A percentile compares a stretch with the other conserved stretches of the same genome.
These are phyloP conservation scores for Cadophora sp. DNA, from an alignment of 2,329 filamentous ascomycete species.

Conservation along the genomic window DNA sequence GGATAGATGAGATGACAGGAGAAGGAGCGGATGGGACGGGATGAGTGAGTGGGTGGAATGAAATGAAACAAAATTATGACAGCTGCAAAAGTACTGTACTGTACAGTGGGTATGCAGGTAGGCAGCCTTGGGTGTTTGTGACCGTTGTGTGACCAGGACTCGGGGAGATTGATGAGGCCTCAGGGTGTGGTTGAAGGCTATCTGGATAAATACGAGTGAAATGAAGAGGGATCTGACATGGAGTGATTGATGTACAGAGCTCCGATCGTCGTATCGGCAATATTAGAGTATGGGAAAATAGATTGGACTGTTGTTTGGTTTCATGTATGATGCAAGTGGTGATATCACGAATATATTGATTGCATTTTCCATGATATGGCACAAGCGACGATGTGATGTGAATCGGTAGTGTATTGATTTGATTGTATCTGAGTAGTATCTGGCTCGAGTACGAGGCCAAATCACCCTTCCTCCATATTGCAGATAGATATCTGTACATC, in stretches of 20 bases:
- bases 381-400: constrained; percentile 5
- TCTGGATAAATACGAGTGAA: constrained; percentile 4
- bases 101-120: not conserved
- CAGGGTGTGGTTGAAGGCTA: not conserved
- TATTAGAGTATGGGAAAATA: not conserved
- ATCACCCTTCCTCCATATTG: not conserved
- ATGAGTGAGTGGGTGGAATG: too few species aligned
- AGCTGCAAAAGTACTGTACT: too few species aligned
- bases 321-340: constrained; percentile 5
- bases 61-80: not conserved
- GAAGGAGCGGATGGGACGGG: not conserved
- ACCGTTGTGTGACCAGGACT: constrained; percentile 7
- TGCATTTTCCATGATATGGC: not conserved
- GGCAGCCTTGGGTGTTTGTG: not conserved
- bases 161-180: not conserved
- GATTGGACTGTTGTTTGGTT: not conserved
- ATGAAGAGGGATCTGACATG: too few species aligned
- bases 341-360: constrained; percentile 1
- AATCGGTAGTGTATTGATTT: constrained; percentile 4
- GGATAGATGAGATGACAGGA: constrained; percentile 3
- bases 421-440: not conserved
- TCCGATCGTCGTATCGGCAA: not conserved
- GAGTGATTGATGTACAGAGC: too few species aligned
- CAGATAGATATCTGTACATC: constrained; percentile 13
- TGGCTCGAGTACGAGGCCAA: not conserved